Conservation (phyloP, 169 alveolate genomes). For the Eimeria falciformis region DNA sequence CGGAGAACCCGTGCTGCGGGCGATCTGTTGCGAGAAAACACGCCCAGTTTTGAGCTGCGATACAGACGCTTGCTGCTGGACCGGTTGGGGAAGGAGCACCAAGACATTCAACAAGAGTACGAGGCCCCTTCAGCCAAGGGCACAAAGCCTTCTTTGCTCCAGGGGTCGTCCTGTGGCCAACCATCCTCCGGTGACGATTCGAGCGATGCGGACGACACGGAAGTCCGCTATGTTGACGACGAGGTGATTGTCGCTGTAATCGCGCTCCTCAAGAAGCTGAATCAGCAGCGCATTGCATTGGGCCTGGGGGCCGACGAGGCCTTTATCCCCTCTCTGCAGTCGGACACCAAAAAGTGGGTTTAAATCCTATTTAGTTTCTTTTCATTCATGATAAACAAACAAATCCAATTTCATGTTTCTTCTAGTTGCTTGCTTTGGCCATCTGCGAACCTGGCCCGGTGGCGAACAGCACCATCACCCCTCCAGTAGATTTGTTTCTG, state of each 20-base stretch:
- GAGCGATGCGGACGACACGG: conserved; percentile 71
- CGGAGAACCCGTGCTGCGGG: conserved; percentile 19
- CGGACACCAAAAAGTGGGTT: conserved; percentile 51
- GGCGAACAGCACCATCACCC: no score
- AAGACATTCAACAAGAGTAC: conserved; percentile 61
- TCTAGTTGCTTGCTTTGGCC: no score
- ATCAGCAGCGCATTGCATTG: conserved; percentile 39
- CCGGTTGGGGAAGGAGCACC: conserved; percentile 64
- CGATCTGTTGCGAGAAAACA: conserved; percentile 37
- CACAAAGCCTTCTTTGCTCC: background rate
- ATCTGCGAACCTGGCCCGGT: no score
- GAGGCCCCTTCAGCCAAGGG: conserved; percentile 41
- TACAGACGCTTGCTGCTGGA: conserved; percentile 60
- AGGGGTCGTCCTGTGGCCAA: conserved; percentile 5
- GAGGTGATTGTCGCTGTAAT: conserved; percentile 67
- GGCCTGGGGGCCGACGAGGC: conserved; percentile 70
- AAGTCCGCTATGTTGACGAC: conserved; percentile 67
- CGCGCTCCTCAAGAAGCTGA: conserved; percentile 41
- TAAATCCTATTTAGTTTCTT: no score
- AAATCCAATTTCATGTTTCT: no score
- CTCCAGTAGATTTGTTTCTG: no score
- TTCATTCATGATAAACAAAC: no score
- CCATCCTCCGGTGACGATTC: conserved; percentile 29
- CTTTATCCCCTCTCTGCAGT: conserved; percentile 41
- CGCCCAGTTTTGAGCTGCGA: conserved; percentile 62